phyloP scores from a whole-genome alignment of 768 basidiomycete species.

The Chlorophyllum brunneum region DNA sequence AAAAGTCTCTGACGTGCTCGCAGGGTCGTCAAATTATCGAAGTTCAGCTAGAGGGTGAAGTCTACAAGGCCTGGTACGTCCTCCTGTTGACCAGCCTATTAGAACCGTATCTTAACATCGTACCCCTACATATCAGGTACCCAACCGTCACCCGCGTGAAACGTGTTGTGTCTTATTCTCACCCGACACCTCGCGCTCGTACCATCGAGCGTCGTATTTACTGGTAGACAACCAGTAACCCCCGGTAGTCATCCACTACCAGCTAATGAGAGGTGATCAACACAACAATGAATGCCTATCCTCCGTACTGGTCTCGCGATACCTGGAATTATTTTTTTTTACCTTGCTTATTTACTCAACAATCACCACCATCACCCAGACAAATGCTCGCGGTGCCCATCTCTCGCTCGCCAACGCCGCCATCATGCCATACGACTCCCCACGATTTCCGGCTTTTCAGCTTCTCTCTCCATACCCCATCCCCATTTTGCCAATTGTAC shows the following conservation, averaged over 20 bases:
- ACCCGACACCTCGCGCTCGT: slow-evolving; percentile 35
- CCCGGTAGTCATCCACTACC: background rate
- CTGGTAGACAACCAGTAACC: slow-evolving; percentile 46
- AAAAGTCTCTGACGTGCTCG: slow-evolving; percentile 4
- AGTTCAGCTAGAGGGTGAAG: slow-evolving; percentile 71
- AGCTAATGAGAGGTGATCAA: background rate
- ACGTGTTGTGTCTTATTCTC: slow-evolving; percentile 62
- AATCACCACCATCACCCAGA: too few relatives aligned
- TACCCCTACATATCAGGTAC: slow-evolving; percentile 59
- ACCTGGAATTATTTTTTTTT: too few relatives aligned
- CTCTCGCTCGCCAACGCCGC: too few relatives aligned
- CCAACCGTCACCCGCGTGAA: slow-evolving; percentile 77
- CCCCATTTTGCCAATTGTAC: too few relatives aligned
- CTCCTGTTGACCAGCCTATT: background rate
- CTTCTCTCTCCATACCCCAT: too few relatives aligned
- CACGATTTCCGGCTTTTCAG: too few relatives aligned
- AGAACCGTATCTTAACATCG: too few relatives aligned
- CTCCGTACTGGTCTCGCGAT: too few relatives aligned
- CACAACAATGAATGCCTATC: too few relatives aligned
- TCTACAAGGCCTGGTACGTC: slow-evolving; percentile 63
- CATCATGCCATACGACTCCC: too few relatives aligned
- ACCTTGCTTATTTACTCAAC: too few relatives aligned
- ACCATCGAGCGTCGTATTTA: slow-evolving; percentile 75
- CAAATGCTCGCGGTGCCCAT: too few relatives aligned
- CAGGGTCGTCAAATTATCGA: slow-evolving; percentile 83